Base-by-base conservation (phyloP, 805 yeast genomes). In the Wickerhamomyces sydowiorum region DNA sequence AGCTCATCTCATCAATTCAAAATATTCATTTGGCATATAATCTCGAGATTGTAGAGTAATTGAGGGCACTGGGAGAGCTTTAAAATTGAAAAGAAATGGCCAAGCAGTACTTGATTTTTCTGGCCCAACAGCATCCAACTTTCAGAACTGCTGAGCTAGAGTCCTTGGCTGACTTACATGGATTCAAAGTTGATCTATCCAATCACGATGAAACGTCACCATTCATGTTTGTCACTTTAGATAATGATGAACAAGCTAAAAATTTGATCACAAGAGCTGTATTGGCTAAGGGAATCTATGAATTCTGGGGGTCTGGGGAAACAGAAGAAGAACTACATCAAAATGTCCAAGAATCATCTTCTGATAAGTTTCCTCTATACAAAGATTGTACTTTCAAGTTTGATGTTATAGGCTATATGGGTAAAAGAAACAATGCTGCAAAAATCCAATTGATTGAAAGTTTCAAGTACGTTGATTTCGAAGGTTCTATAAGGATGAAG, bases 91-190 rank as follows among this genome's bases (percentile, higher is more conserved):
- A 12, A 23, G 22, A 14, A 29, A 51, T 45, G 50, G 72, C 72
- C 76, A 75, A 72, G 61, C 71, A 75, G 41, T 93, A 87, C 56
- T 60, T 91, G 37, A 67, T 93, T n/a, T 79, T 83, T 56, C 72
- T 93, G 57, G 96, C 96, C 3, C 96, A 90, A 62, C 75, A 82
- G 33, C 89, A 88, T 56, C 79, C 82, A 39, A 73, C 76, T 45
- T 91, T 91, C 62, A 71, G 98, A 38, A 64, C 64, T 29, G 86
- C 96, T 0, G 99, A 91, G 63, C 64, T 93, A 28, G 88, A 84
- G 52, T 82, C 97, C 0, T 64, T 93, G 36, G 97, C 97, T 0
- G 80, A 77, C 27, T 61, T 85, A 40, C 64, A 75, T 48, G 64
- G 64, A 15, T 65, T 93, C 3, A 40, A 62, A 12, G 49, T 85